Conservation (phyloP, 139 green algal species). For the Haematococcus sp. region DNA sequence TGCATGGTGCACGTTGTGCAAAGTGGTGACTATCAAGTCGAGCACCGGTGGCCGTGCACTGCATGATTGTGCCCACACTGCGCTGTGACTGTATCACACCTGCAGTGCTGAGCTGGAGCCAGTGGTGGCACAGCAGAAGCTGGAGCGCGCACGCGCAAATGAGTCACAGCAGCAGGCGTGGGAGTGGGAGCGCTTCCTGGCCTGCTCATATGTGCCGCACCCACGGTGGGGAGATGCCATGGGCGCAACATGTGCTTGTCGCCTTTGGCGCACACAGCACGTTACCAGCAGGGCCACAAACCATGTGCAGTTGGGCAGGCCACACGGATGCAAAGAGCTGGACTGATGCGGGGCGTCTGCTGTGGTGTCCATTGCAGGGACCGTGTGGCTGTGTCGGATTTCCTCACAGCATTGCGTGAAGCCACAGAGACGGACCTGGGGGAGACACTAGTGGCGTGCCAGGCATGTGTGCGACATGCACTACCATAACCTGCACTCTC, state of each 20-base stretch:
- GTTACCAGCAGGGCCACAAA: too few relatives aligned
- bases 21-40: too few relatives aligned
- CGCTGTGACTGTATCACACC: background rate
- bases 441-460: slow-evolving; percentile 20
- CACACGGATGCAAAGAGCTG: too few relatives aligned
- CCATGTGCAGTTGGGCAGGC: too few relatives aligned
- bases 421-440: slow-evolving; percentile 1
- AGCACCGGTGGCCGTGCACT: too few relatives aligned
- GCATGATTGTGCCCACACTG: background rate
- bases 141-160: slow-evolving; percentile 12
- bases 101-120: slow-evolving; percentile 29
- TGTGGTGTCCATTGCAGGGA: background rate
- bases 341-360: too few relatives aligned
- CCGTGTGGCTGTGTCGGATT: slow-evolving; percentile 23
- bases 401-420: slow-evolving; percentile 3
- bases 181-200: slow-evolving; percentile 45
- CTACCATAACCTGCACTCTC: too few relatives aligned
- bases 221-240: slow-evolving; percentile 11
- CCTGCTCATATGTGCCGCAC: slow-evolving; percentile 32
- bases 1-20: too few relatives aligned
- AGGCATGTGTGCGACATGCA: slow-evolving; percentile 4
- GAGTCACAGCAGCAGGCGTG: slow-evolving; percentile 7
- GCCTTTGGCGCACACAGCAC: too few relatives aligned
- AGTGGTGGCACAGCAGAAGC: slow-evolving; percentile 24
- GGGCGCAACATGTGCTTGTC: too few relatives aligned